Evolutionary conservation across 495 filamentous ascomycete species (phyloP), one percentile per base, ranked within the genome.

Genomic region (Antarctomyces pellizariae): DNA sequence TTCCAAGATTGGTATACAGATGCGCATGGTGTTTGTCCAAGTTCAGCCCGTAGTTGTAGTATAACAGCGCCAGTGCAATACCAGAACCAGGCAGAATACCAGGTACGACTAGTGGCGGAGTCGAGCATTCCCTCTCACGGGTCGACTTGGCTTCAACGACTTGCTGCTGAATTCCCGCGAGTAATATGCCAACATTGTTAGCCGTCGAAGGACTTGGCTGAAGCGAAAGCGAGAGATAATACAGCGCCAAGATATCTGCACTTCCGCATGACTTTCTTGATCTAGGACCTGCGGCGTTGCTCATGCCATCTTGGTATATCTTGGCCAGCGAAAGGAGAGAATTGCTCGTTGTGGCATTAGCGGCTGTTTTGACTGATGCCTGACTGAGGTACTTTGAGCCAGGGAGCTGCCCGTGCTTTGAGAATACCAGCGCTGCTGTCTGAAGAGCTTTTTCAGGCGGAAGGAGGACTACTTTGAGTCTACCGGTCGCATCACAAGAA

Each of bases 251-350:
- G 22, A 99, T 99, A 37, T 99, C 86, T 16, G 80, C 71, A 4
- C 95, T 80, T 2, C 77, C 71, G 21, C 73, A 67, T 2, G 72
- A 62, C 26, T 57, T 57, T 25, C 52, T 54, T 7, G 71, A 53
- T 21, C 70, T 54, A 19, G 59, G 56, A 16, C 67, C 59, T 2
- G 59, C 51, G 18, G 62, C 50, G 10, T 64, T 67, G 4, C 79
- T 75, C 76, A 93, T 91, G n/a, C 82, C 74, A 52, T 99, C 86
- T 47, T 99, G 86, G 37, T 90, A 95, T 24, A 99, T 95, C 48
- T 99, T 99, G 13, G 86, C 86, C 25, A 99, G 53, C 0, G 84
- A 95, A 2, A 99, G 61, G 5, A 99, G 52, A 9, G 83, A 86
- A 45, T 99, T 99, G 49, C 84, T 93, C 2, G 83, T 91, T 2